Evolutionary conservation across 345 rosid genomes (phyloP), one percentile per base, ranked within the genome.

Genomic region (Gossypium anomalum): DNA sequence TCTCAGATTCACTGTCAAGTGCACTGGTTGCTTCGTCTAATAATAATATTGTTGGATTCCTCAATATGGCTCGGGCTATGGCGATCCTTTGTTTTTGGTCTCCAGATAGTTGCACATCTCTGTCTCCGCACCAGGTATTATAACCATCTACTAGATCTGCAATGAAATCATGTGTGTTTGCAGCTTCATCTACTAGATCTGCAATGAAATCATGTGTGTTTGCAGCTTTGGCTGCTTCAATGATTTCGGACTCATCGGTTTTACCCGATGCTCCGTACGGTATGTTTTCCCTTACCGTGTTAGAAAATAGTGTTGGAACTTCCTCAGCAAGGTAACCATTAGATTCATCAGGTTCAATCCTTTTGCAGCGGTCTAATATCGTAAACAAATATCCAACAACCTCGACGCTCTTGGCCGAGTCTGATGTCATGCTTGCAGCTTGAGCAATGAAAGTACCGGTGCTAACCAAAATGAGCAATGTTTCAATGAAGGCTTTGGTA

Each of bases 61-160:
- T 58, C 38, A 23, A 58, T 58, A 58, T 23, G 63, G 63, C 63
- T 58, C 34, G 34, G 63, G 63, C 63, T 23, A 58, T 58, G 38
- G 63, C 63, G 5, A 58, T 58, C 17, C 17, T 29, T 58, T 58
- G 63, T 20, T 58, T 58, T 13, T 58, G 63, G 13, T 29, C 63
- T 6, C 38, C 63, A 58, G 63, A 23, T 58, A 58, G 63, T 25
- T 58, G 63, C 16, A 58, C 63, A 23, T 29, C 63, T 58, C 34
- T 58, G 17, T 58, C 63, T 58, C 38, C 38, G 16, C 63, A 58
- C 38, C 34, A 25, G 38, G 38, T 23, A 58, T 58, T 3, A 7
- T 58, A 58, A 58, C 63, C 34, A 13, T 58, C 63, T 23, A 12
- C 63, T 58, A 23, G 63, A 16, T 27, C 63, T 23, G 63, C 8